Conservation (phyloP, 176 grass and related monocot genomes). For the Pontederia crassipes region DNA sequence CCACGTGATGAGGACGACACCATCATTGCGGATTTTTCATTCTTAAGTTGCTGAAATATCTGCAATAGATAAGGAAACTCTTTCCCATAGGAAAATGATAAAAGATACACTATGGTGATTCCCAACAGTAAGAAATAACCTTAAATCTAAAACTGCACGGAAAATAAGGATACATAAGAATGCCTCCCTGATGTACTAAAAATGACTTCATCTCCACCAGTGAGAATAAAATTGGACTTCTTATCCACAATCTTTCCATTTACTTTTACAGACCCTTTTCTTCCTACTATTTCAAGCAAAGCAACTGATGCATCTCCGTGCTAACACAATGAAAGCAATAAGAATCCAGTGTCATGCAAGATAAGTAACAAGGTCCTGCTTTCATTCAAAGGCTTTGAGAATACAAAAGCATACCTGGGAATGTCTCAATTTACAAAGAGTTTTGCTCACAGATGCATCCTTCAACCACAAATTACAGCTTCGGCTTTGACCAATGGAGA, state of each 20-base stretch:
- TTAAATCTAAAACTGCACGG: neutral
- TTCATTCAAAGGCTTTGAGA: constrained; percentile 25
- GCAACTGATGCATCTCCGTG: constrained; percentile 26
- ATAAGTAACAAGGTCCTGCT: constrained; percentile 11
- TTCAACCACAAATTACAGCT: constrained; percentile 67
- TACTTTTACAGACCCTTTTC: constrained; percentile 66
- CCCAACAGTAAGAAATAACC: neutral
- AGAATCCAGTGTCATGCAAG: neutral
- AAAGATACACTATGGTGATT: neutral
- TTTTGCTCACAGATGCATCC: constrained; percentile 65
- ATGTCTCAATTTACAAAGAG: constrained; percentile 71
- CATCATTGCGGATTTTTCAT: constrained; percentile 43
- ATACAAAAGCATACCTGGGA: constrained; percentile 34
- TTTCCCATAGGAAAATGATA: constrained; percentile 15
- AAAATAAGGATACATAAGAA: constrained; percentile 71
- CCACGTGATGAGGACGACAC: constrained; percentile 33
- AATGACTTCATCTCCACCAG: constrained; percentile 83
- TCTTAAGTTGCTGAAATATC: constrained; percentile 95
- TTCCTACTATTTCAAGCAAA: constrained; percentile 78
- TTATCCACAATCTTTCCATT: constrained; percentile 45
- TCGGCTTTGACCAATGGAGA: constrained; percentile 70
- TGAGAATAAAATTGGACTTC: constrained; percentile 53
- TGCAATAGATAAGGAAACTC: constrained; percentile 35
- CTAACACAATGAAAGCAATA: constrained; percentile 18
- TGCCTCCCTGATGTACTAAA: constrained; percentile 69